Evolutionary conservation across 768 basidiomycete species (phyloP).

Genomic region (Lactifluus echinatus): DNA sequence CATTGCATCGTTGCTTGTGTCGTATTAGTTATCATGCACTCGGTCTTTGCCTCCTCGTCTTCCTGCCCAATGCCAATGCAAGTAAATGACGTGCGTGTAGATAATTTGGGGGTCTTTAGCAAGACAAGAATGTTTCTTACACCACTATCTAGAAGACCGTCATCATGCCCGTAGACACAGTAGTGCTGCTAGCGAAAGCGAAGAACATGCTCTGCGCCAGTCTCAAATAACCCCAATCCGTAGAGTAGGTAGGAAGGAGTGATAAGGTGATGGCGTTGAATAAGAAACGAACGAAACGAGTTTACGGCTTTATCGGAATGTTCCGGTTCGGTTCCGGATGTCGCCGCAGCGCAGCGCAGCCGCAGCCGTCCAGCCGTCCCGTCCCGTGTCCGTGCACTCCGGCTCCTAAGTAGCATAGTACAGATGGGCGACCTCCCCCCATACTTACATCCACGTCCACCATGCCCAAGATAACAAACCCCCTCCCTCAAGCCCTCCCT

Average conservation of each 20-base stretch:
- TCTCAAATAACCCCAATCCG: conserved; percentile 26
- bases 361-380: too few relatives aligned
- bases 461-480: conserved; percentile 36
- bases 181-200: conserved; percentile 34
- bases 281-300: not conserved
- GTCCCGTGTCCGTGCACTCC: too few relatives aligned
- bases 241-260: conserved; percentile 22
- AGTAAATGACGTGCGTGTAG: not conserved
- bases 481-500: conserved; percentile 50
- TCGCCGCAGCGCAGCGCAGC: too few relatives aligned
- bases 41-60: not conserved
- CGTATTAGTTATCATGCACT: conserved; percentile 18
- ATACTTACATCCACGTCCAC: not conserved
- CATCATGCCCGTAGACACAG: conserved; percentile 25
- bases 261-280: conserved; percentile 29
- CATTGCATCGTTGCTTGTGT: conserved; percentile 5
- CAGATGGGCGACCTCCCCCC: too few relatives aligned
- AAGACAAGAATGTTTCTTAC: conserved; percentile 27
- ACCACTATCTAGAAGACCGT: conserved; percentile 34
- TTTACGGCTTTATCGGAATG: not conserved
- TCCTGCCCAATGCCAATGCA: not conserved
- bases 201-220: conserved; percentile 26
- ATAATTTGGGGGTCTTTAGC: not conserved
- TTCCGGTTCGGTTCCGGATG: too few relatives aligned
- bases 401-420: not conserved